phyloP scores from a whole-genome alignment of 2,329 filamentous ascomycete species.

The Penicillium sp. region DNA sequence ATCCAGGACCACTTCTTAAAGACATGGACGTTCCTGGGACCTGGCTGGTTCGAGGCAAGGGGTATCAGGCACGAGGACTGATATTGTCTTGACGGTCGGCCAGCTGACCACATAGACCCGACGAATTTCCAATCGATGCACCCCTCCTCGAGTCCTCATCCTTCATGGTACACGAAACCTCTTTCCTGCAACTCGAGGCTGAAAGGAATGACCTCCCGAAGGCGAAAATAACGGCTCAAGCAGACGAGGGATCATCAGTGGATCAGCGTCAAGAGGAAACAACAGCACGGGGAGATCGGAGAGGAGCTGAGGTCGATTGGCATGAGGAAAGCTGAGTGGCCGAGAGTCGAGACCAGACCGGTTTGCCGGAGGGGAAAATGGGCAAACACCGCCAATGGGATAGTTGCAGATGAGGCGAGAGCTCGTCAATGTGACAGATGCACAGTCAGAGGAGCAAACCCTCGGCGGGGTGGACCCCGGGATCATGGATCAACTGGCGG shows the following conservation, averaged over 20 bases:
- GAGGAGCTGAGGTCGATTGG: not conserved
- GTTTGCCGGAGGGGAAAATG: not conserved
- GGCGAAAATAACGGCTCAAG: slow-evolving; percentile 1
- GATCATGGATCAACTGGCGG: not conserved
- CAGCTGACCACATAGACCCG: not conserved
- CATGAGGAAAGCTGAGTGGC: not conserved
- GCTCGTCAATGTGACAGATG: slow-evolving; percentile 26
- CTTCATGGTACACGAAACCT: not conserved
- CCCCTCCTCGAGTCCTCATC: not conserved
- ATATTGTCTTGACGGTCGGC: not conserved
- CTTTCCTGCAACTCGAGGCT: not conserved
- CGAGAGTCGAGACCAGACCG: not conserved
- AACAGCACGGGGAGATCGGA: not conserved
- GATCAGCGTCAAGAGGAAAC: slow-evolving; percentile 3
- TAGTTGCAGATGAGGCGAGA: slow-evolving; percentile 12
- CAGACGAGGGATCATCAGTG: slow-evolving; percentile 13
- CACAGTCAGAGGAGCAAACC: slow-evolving; percentile 14
- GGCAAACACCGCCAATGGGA: slow-evolving; percentile 12
- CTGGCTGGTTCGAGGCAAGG: slow-evolving; percentile 11
- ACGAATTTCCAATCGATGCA: not conserved
- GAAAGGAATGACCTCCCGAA: not conserved
- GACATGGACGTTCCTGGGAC: slow-evolving; percentile 9
- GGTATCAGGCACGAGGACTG: not conserved
- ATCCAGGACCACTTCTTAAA: slow-evolving; percentile 1
- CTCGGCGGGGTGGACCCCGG: slow-evolving; percentile 1